Conservation (phyloP, 2,329 filamentous ascomycete species). For the Sarocladium kiliense region DNA sequence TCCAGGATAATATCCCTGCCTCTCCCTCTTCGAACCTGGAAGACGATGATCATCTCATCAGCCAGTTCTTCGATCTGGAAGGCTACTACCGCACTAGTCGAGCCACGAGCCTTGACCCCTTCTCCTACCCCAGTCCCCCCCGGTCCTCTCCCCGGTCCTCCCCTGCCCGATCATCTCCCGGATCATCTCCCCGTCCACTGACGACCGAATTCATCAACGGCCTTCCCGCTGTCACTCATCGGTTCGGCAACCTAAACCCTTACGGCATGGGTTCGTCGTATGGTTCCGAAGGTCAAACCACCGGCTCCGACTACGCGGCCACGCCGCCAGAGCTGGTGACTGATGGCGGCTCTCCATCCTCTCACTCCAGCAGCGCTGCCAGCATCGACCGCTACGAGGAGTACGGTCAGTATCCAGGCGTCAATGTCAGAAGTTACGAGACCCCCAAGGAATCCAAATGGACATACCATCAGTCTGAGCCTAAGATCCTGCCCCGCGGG, state of each 20-base stretch:
- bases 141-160: slow-evolving; percentile 2
- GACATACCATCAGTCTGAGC: slow-evolving; percentile 32
- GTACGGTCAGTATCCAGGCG: slow-evolving; percentile 21
- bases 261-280: slow-evolving; percentile 7
- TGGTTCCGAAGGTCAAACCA: neutral
- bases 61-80: slow-evolving; percentile 6
- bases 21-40: neutral
- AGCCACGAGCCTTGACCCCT: neutral
- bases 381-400: slow-evolving; percentile 24
- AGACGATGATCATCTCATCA: slow-evolving; percentile 1
- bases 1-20: slow-evolving; percentile 8
- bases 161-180: neutral
- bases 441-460: slow-evolving; percentile 33
- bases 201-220: neutral
- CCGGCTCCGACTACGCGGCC: neutral
- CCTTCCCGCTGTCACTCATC: slow-evolving; percentile 3
- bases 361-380: slow-evolving; percentile 30
- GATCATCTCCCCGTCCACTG: neutral
- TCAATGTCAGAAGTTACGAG: slow-evolving; percentile 28
- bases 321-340: slow-evolving; percentile 30
- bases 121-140: slow-evolving; percentile 7
- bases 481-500: slow-evolving; percentile 21
- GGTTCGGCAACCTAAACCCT: neutral
- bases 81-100: slow-evolving; percentile 5
- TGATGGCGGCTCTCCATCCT: slow-evolving; percentile 34